A percentile compares a stretch with the other conserved stretches of the same genome.
These are phyloP conservation scores for Candida sphagnicola DNA, from an alignment of 805 yeast genomes.

Conservation along the genomic window DNA sequence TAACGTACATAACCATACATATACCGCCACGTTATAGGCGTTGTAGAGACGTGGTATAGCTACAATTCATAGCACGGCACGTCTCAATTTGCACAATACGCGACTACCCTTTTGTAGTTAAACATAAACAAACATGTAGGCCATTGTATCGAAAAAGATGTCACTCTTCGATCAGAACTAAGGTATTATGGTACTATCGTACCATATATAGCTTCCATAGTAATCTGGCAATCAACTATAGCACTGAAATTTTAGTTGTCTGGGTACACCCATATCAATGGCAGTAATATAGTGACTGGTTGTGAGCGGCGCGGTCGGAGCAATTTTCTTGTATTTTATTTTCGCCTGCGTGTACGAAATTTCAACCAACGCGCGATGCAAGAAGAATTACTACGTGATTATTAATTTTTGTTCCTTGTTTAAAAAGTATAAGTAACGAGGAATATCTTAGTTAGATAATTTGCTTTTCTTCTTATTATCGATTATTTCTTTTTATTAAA, in stretches of 20 bases:
- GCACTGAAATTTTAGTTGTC: too few relatives aligned
- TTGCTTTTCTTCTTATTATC: neutral
- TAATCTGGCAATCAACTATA: too few relatives aligned
- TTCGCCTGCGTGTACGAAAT: too few relatives aligned
- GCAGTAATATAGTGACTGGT: too few relatives aligned
- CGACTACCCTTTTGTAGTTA: slow-evolving; percentile 5
- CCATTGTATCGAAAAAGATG: too few relatives aligned
- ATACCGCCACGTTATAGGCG: neutral
- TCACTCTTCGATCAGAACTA: too few relatives aligned
- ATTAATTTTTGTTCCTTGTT: neutral
- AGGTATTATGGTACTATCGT: too few relatives aligned
- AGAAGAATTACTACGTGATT: neutral
- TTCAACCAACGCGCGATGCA: neutral
- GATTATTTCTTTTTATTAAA: neutral
- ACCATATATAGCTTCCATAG: too few relatives aligned
- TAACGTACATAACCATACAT: neutral
- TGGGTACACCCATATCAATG: too few relatives aligned
- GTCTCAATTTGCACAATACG: slow-evolving; percentile 1
- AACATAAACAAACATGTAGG: slow-evolving; percentile 5
- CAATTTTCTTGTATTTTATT: too few relatives aligned
- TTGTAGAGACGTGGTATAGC: neutral
- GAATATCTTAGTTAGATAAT: neutral
- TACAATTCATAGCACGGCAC: neutral
- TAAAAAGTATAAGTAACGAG: neutral
- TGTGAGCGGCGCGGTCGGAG: too few relatives aligned